Base-by-base conservation (phyloP, 2,329 filamentous ascomycete species). In the Paramyrothecium sp. region DNA sequence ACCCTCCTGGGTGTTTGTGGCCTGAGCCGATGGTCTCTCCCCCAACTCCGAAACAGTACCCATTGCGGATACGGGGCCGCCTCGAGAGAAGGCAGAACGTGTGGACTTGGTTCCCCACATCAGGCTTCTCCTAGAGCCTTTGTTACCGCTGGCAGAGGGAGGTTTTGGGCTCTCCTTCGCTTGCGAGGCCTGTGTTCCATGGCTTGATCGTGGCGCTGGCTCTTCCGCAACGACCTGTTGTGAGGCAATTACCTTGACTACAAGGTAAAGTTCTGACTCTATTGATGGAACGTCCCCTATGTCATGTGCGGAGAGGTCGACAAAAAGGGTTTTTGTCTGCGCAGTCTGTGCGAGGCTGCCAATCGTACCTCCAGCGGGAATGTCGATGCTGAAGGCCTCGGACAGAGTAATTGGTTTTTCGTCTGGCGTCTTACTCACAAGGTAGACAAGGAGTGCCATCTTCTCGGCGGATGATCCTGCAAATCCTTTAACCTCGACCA, bases 401-500 rank as follows among this genome's bases (percentile, higher is more conserved):
- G 92, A 96, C 1, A 98, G 76, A 3, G 87, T 86, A 17, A 82
- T 81, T 8, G 90, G 78, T 12, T 81, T 76, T 33, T 86, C 84
- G 17, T 86, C 86, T 2, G 85, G 80, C 2, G 84, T 79, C 69
- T 91, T 92, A 59, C 85, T 84, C 58, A 89, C 93, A 5, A 99
- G 81, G 65, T 91, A 89, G 54, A 96, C 82, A 41, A 89, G 87
- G 34, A 99, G 75, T 0, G 88, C 89, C 2, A 90, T 90, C 5
- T 89, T 84, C 21, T 91, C 89, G n/a, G 86, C 85, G 1, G 89
- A 87, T 34, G 89, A 85, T 16, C 91, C 91, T 1, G 89, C 87
- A 60, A 97, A 89, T 10, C 89, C 88, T 67, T 90, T 93, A 59
- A 98, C 83, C 65, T 96, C 92, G 30, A 97, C 83, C 58, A 96